Conservation (phyloP, 495 filamentous ascomycete species). For the Margaritispora aquatica region DNA sequence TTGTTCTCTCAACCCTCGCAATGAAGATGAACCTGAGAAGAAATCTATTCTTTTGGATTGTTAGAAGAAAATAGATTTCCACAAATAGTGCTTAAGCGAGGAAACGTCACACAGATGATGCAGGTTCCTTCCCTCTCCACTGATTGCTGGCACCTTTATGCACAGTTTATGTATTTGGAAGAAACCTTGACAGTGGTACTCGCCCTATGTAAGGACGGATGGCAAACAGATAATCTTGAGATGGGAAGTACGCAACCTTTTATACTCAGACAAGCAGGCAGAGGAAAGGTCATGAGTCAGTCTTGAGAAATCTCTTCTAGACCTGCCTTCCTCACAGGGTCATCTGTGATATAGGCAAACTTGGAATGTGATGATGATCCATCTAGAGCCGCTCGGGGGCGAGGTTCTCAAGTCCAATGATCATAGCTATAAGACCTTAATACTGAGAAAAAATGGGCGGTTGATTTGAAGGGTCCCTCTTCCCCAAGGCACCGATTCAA, state of each 20-base stretch:
- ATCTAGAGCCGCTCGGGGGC: neutral
- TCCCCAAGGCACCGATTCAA: too few species aligned
- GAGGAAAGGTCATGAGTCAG: too few species aligned
- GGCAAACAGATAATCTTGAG: neutral
- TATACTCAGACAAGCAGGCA: neutral
- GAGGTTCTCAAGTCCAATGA: too few species aligned
- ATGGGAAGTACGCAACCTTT: neutral
- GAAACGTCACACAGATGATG: neutral
- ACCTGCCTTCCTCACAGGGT: neutral
- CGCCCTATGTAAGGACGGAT: neutral
- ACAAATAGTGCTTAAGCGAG: neutral
- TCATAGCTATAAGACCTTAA: too few species aligned
- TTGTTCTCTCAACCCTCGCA: too few species aligned
- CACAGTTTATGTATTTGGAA: neutral
- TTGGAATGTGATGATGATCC: neutral
- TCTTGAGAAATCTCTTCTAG: too few species aligned
- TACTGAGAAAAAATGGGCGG: neutral
- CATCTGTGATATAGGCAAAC: too few species aligned
- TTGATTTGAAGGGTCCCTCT: too few species aligned
- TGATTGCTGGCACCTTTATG: neutral
- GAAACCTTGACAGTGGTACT: neutral
- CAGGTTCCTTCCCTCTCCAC: neutral
- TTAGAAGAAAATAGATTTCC: neutral
- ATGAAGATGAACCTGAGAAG: neutral
- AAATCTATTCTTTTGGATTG: neutral